These are phyloP conservation scores for Naganishia kalamii DNA, from an alignment of 768 basidiomycete species.

Conservation along the genomic window DNA sequence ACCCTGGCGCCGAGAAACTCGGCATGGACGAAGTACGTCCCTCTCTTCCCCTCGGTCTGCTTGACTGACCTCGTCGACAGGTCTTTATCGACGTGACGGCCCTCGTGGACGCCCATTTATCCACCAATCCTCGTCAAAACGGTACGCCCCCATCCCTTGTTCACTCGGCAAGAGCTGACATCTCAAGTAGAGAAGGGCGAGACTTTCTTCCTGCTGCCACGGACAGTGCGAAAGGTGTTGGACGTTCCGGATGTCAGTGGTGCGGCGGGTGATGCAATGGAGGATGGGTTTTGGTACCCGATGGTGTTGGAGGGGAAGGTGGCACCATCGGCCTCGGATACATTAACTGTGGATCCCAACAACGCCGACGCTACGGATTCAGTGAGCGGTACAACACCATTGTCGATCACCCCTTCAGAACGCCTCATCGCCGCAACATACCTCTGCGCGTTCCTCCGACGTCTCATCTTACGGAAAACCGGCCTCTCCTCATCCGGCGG, in stretches of 20 bases:
- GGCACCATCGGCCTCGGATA: no score
- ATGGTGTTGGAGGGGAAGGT: background rate
- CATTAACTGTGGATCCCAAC: no score
- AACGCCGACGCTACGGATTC: no score
- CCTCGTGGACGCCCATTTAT: slow-evolving; percentile 21
- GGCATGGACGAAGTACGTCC: slow-evolving; percentile 30
- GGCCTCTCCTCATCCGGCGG: slow-evolving; percentile 28
- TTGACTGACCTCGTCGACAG: background rate
- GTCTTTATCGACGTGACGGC: slow-evolving; percentile 28
- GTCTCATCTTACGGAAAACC: slow-evolving; percentile 16
- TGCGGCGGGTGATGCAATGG: background rate
- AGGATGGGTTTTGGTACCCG: slow-evolving; percentile 12
- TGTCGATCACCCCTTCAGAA: background rate
- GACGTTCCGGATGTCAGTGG: background rate
- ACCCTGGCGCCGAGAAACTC: slow-evolving; percentile 26
- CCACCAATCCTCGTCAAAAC: background rate
- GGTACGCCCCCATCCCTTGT: background rate
- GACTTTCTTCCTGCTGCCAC: slow-evolving; percentile 9
- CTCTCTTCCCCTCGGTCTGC: background rate
- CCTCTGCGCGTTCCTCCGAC: slow-evolving; percentile 22
- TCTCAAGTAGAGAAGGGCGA: background rate
- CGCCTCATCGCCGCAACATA: slow-evolving; percentile 20
- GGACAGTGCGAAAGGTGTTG: background rate
- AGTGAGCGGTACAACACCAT: background rate
- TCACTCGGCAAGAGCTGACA: background rate